phyloP scores from a whole-genome alignment of 1,284 basidiomycete genomes.

The Austropuccinia psidii region DNA sequence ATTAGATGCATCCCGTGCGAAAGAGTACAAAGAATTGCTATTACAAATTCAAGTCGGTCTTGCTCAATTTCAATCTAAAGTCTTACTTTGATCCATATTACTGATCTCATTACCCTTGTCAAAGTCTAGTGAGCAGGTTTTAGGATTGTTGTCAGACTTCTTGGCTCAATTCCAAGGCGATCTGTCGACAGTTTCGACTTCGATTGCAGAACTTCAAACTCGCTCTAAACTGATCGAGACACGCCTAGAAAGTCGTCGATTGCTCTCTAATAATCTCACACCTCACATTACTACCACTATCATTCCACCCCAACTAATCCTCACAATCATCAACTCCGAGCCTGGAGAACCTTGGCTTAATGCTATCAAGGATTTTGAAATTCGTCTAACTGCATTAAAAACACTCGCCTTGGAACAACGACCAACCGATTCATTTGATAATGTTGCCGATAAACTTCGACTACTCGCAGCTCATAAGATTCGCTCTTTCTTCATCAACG shows the following conservation, averaged over 20 bases:
- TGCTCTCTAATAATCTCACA: constrained; percentile 48
- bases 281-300: not conserved
- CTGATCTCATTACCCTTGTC: not conserved
- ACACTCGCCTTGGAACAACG: constrained; percentile 5
- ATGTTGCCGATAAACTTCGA: not conserved
- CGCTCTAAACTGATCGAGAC: constrained; percentile 82
- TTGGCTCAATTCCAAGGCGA: constrained; percentile 80
- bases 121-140: constrained; percentile 10
- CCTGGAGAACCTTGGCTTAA: constrained; percentile 1
- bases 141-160: constrained; percentile 8
- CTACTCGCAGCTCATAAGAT: constrained; percentile 57
- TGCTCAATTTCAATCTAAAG: not conserved
- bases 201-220: constrained; percentile 85
- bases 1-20: constrained; percentile 7
- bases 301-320: constrained; percentile 7
- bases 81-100: not conserved
- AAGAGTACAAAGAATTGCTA: constrained; percentile 18
- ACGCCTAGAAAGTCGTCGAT: constrained; percentile 70
- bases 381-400: constrained; percentile 26
- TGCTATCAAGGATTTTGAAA: not conserved
- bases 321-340: not conserved
- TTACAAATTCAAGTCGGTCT: constrained; percentile 18
- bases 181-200: constrained; percentile 82
- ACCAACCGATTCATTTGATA: not conserved
- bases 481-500: constrained; percentile 71